Evolutionary conservation across 768 basidiomycete species (phyloP), one percentile per base, ranked within the genome.

Genomic region (Russula olivacea): DNA sequence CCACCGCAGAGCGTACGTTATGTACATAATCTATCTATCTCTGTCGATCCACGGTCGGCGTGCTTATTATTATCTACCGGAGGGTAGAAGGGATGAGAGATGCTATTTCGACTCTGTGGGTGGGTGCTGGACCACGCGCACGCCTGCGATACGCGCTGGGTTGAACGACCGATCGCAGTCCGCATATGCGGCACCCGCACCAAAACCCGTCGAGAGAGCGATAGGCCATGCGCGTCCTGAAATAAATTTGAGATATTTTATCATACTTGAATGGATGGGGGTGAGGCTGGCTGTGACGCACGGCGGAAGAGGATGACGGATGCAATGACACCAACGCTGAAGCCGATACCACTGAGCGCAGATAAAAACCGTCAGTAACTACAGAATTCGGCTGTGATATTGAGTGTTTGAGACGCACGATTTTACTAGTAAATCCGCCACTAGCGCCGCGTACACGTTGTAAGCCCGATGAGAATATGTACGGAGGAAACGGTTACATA

Each of bases 101-200:
- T 23, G 19, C 45, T 61, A 66, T 59, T 68, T 60, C 25, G 58
- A 56, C 63, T 68, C 57, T 43, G 59, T 47, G 23, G 59, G 58
- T 15, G 52, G 80, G 25, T 69, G 61, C 23, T 71, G 78, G 68
- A 93, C 74, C 71, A 93, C 81, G 66, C 89, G 83, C 50, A 87
- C 89, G 63, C 93, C 93, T 21, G 92, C 86, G 73, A 93, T 83
- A 69, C 92, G 83, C 53, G 93, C 88, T 21, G 91, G 89, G 76
- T 93, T 93, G 84, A 95, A 96, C 17, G 89, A 87, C 55, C 92
- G 84, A 77, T 96, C 91, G 76, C 93, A 94, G 80, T 95, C 93
- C 34, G 90, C 86, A 72, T 92, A 94, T 32, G 93, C 91, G 57
- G 85, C 84, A 48, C 93, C 93, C 45, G 86, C 81, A 38, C 93